Evolutionary conservation across 306 rosid species (phyloP), one percentile per base, ranked within the genome.

Genomic region (Hippophae gyantsensis): DNA sequence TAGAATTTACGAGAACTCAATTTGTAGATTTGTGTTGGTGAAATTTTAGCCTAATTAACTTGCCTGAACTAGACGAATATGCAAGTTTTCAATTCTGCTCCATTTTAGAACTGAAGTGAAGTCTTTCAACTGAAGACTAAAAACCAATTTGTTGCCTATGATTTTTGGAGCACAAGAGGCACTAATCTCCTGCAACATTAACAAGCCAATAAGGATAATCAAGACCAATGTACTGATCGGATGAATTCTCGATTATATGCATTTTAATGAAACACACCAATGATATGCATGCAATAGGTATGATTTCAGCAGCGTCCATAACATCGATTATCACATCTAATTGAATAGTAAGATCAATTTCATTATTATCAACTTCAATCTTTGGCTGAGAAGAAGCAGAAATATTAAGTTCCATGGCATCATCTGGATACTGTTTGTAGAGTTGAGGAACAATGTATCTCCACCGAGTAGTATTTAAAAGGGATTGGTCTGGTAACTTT

Each of bases 381-480:
- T 63, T 47, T 13, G 96, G 98, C 38, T 85, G 85, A 78, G 95
- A 85, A 40, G 89, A 75, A 25, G 50, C 58, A 41, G 84, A 74
- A 47, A 85, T 25, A 79, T 85, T 76, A 47, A 90, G 78, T 54
- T 73, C 68, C 78, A 90, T 87, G 73, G 80, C 80, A 50, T 83
- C 77, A 65, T 90, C 49, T 62, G 98, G 98, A 75, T 87, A 90
- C 44, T 48, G 61, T 69, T 66, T 75, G 89, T 83, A 90, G 27
- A 90, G 73, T 71, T 70, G 84, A 67, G 98, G 98, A 76, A 87
- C 52, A 68, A 87, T 56, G 72, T 77, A 74, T 81, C 74, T 87
- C 98, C 96, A 90, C 58, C 62, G 72, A 7, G 85, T 70, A 52
- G 96, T 87, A 76, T 85, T 87, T 77, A 87, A 62, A 71, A 79